Percentiles rank a stretch among this genome's conserved stretches.
phyloP scores from a whole-genome alignment of 495 filamentous ascomycete genomes.

The Astrothelium macrocarpum region DNA sequence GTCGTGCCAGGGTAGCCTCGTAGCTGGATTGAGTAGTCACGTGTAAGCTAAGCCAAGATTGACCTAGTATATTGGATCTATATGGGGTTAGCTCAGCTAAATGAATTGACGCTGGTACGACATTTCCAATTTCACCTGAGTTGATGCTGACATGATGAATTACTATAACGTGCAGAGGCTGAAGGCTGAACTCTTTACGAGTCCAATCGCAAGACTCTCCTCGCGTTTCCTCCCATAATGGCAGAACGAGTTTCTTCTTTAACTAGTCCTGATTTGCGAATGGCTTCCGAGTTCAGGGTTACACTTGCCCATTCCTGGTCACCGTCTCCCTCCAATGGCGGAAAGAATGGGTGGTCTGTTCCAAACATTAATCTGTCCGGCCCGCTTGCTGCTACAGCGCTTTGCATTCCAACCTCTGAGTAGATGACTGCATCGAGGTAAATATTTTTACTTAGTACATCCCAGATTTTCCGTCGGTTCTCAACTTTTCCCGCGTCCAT shows the following conservation, averaged over 20 bases:
- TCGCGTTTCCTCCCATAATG: background rate
- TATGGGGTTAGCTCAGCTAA: no score
- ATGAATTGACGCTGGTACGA: no score
- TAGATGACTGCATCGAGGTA: conserved; percentile 88
- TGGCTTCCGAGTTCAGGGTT: conserved; percentile 62
- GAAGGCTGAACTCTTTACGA: no score
- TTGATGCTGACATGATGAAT: no score
- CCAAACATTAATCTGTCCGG: conserved; percentile 68
- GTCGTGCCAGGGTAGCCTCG: no score
- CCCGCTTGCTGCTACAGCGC: conserved; percentile 56
- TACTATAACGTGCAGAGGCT: no score
- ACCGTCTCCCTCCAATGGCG: conserved; percentile 51
- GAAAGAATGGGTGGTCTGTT: conserved; percentile 94
- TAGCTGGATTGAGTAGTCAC: no score
- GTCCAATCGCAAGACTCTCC: background rate
- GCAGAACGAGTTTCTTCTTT: background rate
- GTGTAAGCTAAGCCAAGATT: no score
- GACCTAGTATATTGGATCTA: no score
- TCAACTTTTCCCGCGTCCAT: conserved; percentile 41
- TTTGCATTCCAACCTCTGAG: conserved; percentile 59
- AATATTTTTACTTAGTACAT: conserved; percentile 75
- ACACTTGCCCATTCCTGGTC: conserved; percentile 76
- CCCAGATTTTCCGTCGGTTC: conserved; percentile 57
- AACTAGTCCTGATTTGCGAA: conserved; percentile 24
- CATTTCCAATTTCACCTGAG: background rate